A percentile compares a stretch with the other conserved stretches of the same genome.
Evolutionary conservation across 208 protist genomes (phyloP).

Genomic region (Novymonas esmeraldas): DNA sequence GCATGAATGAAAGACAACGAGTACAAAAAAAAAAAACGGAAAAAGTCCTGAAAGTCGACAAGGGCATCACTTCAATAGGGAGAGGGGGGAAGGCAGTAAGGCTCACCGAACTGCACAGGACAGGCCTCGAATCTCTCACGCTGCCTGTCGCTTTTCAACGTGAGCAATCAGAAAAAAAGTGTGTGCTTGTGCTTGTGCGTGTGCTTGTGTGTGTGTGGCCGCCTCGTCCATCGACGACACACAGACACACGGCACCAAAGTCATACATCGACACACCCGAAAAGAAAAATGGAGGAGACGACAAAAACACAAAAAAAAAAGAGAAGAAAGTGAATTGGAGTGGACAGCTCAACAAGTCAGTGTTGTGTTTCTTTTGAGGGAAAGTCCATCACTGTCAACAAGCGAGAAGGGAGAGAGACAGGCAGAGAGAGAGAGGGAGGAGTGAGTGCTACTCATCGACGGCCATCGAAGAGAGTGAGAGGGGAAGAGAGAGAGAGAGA

Average conservation of each 20-base stretch:
- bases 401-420: not conserved
- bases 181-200: not conserved
- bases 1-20: not conserved
- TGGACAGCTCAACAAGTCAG: no score
- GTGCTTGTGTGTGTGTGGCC: not conserved
- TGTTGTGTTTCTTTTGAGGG: no score
- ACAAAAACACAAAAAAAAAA: constrained; percentile 15
- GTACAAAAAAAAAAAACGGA: constrained; percentile 16
- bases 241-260: not conserved
- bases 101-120: no score
- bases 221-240: not conserved
- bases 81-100: no score
- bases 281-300: not conserved
- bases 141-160: no score
- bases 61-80: no score
- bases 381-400: not conserved
- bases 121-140: no score
- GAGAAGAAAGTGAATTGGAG: not conserved
- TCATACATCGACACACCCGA: no score
- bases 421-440: not conserved
- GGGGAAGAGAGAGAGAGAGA: not conserved
- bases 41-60: not conserved
- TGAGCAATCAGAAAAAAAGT: not conserved
- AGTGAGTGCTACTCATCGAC: no score
- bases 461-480: no score